These are phyloP conservation scores for Aegilops umbellulata DNA, from an alignment of 176 grass and related monocot genomes.

Conservation along the genomic window DNA sequence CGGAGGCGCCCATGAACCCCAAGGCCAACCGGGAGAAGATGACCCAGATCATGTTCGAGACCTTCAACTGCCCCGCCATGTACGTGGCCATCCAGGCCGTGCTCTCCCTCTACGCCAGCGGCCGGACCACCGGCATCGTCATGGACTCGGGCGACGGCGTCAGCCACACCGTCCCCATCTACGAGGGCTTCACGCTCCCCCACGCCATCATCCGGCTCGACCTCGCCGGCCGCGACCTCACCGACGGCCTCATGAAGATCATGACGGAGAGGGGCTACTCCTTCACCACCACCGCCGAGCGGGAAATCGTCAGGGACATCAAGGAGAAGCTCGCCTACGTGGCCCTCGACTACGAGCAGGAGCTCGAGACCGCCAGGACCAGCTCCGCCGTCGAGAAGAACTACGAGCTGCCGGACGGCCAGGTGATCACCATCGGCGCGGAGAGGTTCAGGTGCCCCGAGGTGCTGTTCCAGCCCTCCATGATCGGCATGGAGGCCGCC, in stretches of 20 bases:
- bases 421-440: constrained; percentile 75
- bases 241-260: constrained; percentile 84
- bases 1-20: constrained; percentile 77
- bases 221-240: constrained; percentile 84
- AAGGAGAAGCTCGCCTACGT: constrained; percentile 94
- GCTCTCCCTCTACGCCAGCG: constrained; percentile 82
- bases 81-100: constrained; percentile 86
- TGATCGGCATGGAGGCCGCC: constrained; percentile 73
- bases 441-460: constrained; percentile 90
- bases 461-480: constrained; percentile 78
- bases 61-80: constrained; percentile 77
- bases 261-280: constrained; percentile 86
- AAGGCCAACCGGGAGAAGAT: constrained; percentile 93
- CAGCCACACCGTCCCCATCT: constrained; percentile 87
- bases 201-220: constrained; percentile 83
- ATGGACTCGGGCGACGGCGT: constrained; percentile 87
- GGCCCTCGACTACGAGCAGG: constrained; percentile 74
- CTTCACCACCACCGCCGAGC: constrained; percentile 82
- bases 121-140: constrained; percentile 69
- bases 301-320: constrained; percentile 91
- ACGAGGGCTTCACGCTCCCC: constrained; percentile 75
- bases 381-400: constrained; percentile 82
- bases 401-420: constrained; percentile 86
- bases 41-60: constrained; percentile 97
- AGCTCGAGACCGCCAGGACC: constrained; percentile 63